Evolutionary conservation across 345 rosid genomes (phyloP).

Genomic region (Aurinia saxatilis): DNA sequence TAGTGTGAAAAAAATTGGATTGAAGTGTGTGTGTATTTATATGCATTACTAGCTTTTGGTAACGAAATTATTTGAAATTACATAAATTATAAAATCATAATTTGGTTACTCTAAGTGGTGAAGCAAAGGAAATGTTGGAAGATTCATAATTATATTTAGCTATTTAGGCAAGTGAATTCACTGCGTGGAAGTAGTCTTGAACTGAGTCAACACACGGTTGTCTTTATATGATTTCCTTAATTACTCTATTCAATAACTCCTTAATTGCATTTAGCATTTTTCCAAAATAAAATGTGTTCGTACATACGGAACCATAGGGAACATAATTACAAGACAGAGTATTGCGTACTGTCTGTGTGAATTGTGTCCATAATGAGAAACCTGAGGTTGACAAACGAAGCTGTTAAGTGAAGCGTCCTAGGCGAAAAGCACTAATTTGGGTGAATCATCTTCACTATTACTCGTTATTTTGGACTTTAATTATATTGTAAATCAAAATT

Average conservation of each 20-base stretch:
- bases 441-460: constrained; percentile 12
- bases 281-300: neutral
- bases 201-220: constrained; percentile 25
- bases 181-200: constrained; percentile 1
- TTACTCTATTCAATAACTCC: neutral
- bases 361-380: neutral
- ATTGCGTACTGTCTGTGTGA: neutral
- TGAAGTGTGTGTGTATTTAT: neutral
- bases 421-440: constrained; percentile 1
- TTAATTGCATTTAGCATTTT: neutral
- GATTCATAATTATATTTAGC: neutral
- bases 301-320: neutral
- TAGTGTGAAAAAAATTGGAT: neutral
- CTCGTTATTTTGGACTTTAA: neutral
- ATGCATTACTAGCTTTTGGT: neutral
- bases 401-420: constrained; percentile 15
- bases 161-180: neutral
- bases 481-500: neutral
- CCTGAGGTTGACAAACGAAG: constrained; percentile 18
- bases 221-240: constrained; percentile 17
- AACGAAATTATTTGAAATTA: neutral
- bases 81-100: neutral
- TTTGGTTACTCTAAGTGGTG: constrained; percentile 16
- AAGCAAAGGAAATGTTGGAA: constrained; percentile 20
- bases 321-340: constrained; percentile 6